Base-by-base conservation (phyloP, 352 stramenopile genomes). In the Globisporangium mamillatum region DNA sequence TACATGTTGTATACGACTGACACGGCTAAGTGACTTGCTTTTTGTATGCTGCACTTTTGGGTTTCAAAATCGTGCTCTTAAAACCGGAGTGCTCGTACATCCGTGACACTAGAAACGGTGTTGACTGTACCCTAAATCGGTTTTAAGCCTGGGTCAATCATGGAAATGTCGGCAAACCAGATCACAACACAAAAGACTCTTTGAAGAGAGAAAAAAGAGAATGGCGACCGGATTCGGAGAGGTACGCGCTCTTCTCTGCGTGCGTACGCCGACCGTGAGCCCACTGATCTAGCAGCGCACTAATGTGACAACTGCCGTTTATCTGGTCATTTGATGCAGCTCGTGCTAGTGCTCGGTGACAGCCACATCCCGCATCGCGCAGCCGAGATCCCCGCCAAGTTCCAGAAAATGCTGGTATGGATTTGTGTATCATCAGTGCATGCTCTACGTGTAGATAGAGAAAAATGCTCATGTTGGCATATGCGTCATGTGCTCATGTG, bases 261-360 rank as follows among this genome's bases (percentile, higher is more conserved):
- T 38, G 16, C 54, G 18, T 18, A 41, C 22, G 16, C 18, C 27
- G 53, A 20, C 14, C 20, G 12, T 4, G 41, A 50, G 3, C 12
- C 12, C 38, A 20, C 38, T 46, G 38, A 20, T 46, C 34, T 41
- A 14, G 34, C 34, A 41, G 7, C 27, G 50, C 7, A 8, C n/a
- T 56, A 14, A 56, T 14, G 14, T 29, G 50, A 10, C 9, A 41
- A 14, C n/a, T 32, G 34, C 12, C 18, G 6, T 48, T 60, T 48
- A 2, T 50, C 25, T 41, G 29, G 63, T n/a, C 16, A n/a, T 24
- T 4, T 36, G 1, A 14, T 60, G 27, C 80, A 99, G 90, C 82
- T 99, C 25, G 97, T 99, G 18, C 79, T 99, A 1, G 86, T 99
- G 12, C 67, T 99, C 9, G 98, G 98, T 36, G 98, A 99, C 81